Evolutionary conservation across 1,284 basidiomycete genomes (phyloP).

Genomic region (Puccinia coronata): DNA sequence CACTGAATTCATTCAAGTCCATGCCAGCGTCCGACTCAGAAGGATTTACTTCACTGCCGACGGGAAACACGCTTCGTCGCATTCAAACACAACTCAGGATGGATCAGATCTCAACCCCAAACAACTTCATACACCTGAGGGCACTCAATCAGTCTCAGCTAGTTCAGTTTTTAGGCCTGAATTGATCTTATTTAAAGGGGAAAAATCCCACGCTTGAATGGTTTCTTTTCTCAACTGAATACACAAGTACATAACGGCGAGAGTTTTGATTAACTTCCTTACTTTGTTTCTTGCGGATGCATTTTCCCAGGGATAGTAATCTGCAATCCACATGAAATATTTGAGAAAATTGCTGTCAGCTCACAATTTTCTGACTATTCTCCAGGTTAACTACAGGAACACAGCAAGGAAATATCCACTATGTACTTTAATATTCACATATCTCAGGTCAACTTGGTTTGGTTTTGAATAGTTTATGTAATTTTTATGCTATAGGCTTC

Average conservation of each 20-base stretch:
- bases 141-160: background rate
- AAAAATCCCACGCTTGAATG: background rate
- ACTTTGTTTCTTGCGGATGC: background rate
- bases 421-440: no score
- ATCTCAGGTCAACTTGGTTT: no score
- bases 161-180: constrained; percentile 28
- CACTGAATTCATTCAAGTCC: constrained; percentile 18
- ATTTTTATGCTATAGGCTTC: no score
- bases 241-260: no score
- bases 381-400: no score
- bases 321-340: no score
- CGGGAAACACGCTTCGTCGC: constrained; percentile 16
- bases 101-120: background rate
- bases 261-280: background rate
- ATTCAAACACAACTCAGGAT: constrained; percentile 13
- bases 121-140: background rate
- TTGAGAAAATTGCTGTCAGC: no score
- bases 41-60: constrained; percentile 39
- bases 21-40: constrained; percentile 24
- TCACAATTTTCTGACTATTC: no score
- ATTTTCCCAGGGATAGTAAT: background rate
- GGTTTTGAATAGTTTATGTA: no score
- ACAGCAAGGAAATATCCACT: no score
- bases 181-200: constrained; percentile 19
- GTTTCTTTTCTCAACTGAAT: background rate